These are phyloP conservation scores for Diaporthe sp. DNA, from an alignment of 2,329 filamentous ascomycete species.

Conservation along the genomic window DNA sequence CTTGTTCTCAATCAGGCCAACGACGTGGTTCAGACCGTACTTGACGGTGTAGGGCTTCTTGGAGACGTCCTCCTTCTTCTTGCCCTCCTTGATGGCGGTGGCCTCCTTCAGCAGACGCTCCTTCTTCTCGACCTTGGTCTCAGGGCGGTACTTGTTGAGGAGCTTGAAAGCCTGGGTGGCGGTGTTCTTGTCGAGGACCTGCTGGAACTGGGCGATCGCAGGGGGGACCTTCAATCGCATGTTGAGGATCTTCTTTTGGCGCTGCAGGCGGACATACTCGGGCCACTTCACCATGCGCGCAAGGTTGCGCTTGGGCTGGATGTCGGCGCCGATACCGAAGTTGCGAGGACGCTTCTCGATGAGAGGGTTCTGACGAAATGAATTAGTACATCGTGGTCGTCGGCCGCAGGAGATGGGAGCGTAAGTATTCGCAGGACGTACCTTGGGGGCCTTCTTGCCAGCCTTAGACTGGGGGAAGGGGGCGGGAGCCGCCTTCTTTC, in stretches of 20 bases:
- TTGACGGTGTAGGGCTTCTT: constrained; percentile 99
- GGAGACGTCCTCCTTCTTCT: constrained; percentile 99
- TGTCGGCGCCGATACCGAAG: constrained; percentile 99
- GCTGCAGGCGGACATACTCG: constrained; percentile 98
- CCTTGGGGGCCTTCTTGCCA: constrained; percentile 97
- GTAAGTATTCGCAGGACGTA: constrained; percentile 62
- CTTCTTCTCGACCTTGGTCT: constrained; percentile 99
- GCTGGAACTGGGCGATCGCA: constrained; percentile 96
- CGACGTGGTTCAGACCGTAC: constrained; percentile 99
- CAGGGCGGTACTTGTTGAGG: constrained; percentile 99
- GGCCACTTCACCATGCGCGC: constrained; percentile 99
- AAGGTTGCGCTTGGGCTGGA: constrained; percentile 95
- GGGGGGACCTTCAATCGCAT: constrained; percentile 98
- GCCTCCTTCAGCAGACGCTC: constrained; percentile 99
- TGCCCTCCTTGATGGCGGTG: constrained; percentile 96
- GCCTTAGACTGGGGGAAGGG: constrained; percentile 97
- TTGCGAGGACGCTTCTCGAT: constrained; percentile 98
- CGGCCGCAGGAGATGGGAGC: not conserved
- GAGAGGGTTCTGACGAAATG: constrained; percentile 85
- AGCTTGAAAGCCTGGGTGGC: constrained; percentile 98
- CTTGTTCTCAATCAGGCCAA: constrained; percentile 98
- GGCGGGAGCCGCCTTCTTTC: constrained; percentile 98
- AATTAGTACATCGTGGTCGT: constrained; percentile 40
- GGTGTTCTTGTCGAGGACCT: constrained; percentile 96
- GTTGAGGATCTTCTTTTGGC: constrained; percentile 94